Evolutionary conservation across 208 protist genomes (phyloP).

Genomic region (Leishmania braziliensis): DNA sequence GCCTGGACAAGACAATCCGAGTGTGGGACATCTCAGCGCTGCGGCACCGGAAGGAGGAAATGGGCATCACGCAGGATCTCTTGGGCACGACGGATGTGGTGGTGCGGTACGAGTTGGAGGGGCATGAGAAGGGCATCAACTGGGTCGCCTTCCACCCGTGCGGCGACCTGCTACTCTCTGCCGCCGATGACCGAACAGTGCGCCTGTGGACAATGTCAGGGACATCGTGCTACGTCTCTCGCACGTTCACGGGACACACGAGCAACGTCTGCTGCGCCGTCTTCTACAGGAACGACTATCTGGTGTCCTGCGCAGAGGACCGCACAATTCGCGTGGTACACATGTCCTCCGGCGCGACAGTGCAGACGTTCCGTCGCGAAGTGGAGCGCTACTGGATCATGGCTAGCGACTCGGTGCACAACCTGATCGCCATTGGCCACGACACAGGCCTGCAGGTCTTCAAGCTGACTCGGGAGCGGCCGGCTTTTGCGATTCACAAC

Average conservation of each 20-base stretch:
- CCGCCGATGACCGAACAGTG: conserved; percentile 97
- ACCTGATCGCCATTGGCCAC: conserved; percentile 98
- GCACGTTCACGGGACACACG: conserved; percentile 96
- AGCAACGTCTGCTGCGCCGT: conserved; percentile 98
- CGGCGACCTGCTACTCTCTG: conserved; percentile 94
- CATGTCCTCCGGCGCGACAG: conserved; percentile 25
- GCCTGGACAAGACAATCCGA: conserved; percentile 98
- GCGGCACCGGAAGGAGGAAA: conserved; percentile 61
- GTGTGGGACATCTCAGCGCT: conserved; percentile 99
- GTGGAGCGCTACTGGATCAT: conserved; percentile 99
- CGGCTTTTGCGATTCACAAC: conserved; percentile 66
- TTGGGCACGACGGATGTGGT: conserved; percentile 94
- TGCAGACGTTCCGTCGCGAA: conserved; percentile 95
- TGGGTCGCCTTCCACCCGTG: conserved; percentile 98
- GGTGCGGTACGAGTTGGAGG: conserved; percentile 96
- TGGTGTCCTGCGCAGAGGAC: conserved; percentile 97
- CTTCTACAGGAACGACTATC: conserved; percentile 97
- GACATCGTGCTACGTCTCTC: conserved; percentile 82
- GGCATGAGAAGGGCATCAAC: conserved; percentile 99
- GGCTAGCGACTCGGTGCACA: conserved; percentile 90
- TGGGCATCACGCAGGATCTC: conserved; percentile 89
- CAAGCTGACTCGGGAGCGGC: conserved; percentile 97
- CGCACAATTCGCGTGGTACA: conserved; percentile 95
- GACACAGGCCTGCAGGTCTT: conserved; percentile 98
- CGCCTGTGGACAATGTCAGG: conserved; percentile 96